phyloP scores from a whole-genome alignment of 2,329 filamentous ascomycete genomes.

The Neopestalotiopsis clavispora region DNA sequence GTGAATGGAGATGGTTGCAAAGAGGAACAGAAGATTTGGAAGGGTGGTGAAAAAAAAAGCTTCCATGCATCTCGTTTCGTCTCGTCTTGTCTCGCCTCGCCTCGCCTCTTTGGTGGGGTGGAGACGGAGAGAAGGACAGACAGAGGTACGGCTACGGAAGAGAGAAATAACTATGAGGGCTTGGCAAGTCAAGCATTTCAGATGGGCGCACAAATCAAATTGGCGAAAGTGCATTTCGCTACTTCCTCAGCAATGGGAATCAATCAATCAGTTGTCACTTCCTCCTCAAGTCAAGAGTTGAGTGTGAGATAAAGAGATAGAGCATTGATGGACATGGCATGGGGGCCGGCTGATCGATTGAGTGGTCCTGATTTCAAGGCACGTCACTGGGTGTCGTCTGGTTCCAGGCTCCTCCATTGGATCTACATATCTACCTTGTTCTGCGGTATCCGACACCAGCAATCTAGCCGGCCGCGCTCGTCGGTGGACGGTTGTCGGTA shows the following conservation, averaged over 20 bases:
- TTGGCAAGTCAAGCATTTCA: too few species aligned
- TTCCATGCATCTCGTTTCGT: conserved; percentile 9
- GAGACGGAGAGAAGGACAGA: background rate
- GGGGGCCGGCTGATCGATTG: background rate
- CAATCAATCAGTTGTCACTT: too few species aligned
- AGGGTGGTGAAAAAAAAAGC: conserved; percentile 5
- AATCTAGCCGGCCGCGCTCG: conserved; percentile 7
- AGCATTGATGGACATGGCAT: background rate
- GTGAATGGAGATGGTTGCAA: background rate
- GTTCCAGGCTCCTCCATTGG: background rate
- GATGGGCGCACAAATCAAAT: too few species aligned
- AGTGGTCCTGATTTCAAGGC: background rate
- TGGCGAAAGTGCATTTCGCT: too few species aligned
- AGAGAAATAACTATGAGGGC: too few species aligned
- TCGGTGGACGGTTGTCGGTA: conserved; percentile 5
- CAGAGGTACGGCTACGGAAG: too few species aligned
- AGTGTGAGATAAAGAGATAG: background rate
- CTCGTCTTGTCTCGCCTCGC: background rate
- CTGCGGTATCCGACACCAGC: background rate
- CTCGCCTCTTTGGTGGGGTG: background rate
- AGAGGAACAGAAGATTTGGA: background rate
- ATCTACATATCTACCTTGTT: background rate
- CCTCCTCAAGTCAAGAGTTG: too few species aligned
- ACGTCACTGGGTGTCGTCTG: background rate
- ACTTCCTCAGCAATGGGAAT: too few species aligned